Evolutionary conservation across 768 basidiomycete genomes (phyloP), one percentile per base, ranked within the genome.

Genomic region (Phylloporus rhodoxanthus): DNA sequence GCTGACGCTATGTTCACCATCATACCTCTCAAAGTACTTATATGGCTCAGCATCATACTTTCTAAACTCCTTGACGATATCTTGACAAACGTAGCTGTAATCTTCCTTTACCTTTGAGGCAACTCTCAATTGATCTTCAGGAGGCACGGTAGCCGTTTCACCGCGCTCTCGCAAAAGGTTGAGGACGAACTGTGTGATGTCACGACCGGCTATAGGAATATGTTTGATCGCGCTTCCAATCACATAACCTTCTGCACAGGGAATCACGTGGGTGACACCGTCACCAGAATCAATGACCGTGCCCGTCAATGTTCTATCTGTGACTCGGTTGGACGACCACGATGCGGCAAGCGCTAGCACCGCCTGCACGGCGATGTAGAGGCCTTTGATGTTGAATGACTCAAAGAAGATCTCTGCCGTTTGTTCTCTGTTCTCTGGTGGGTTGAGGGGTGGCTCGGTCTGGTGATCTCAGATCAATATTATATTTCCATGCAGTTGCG

Each of bases 401-500:
- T 99, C 96, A 69, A 98, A 99, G 80, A 99, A 97, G 73, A 98
- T 98, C 67, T 98, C 95, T 17, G 96, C 96, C 0, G 95, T 98
- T 68, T 95, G 95, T 70, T 99, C 96, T 60, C 96, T 79, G 74
- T 98, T 99, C 74, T 99, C 96, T 1, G 96, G 96, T 0, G 95
- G 82, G 66, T 99, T 98, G 49, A 99, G 82, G 20, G 96, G 95
- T 4, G 96, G 96, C 65, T 99, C 96, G n/a, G 96, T 99, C 95
- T 97, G 53, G 43, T 33, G 5, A 9, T n/a, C 3, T 8, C 10
- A 33, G 5, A 47, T 57, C 26, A 57, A 33, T 26, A 11, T 0
- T 1, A 39, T 5, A 10, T 43, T 26, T 47, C 8, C n/a, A 17
- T 34, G 13, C 11, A 15, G 52, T 30, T 7, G 15, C 1, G 33